Percentiles rank a stretch among this genome's conserved stretches.
phyloP scores from a whole-genome alignment of 148 eudicot genomes.

The Heliosperma pusillum region DNA sequence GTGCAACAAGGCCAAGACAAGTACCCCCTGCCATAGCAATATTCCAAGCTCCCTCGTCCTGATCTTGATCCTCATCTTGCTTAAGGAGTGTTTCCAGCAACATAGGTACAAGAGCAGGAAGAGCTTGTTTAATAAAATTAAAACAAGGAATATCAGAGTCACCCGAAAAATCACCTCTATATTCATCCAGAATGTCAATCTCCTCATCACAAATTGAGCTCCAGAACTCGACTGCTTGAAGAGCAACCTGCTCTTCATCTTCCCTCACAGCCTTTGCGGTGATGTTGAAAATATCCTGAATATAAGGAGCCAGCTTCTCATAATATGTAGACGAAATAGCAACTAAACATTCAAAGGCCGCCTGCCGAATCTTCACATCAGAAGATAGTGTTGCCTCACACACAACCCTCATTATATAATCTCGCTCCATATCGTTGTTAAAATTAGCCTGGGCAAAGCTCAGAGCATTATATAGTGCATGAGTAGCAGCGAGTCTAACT shows the following conservation, averaged over 20 bases:
- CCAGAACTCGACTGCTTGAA: constrained; percentile 95
- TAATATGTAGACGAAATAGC: constrained; percentile 84
- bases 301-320: constrained; percentile 85
- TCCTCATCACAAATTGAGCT: constrained; percentile 46
- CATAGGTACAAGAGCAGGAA: constrained; percentile 89
- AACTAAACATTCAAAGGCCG: constrained; percentile 93
- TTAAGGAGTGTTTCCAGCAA: constrained; percentile 84
- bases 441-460: constrained; percentile 95
- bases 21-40: constrained; percentile 98
- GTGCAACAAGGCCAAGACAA: constrained; percentile 90
- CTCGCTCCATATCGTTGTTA: constrained; percentile 86
- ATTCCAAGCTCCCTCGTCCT: constrained; percentile 98
- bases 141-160: constrained; percentile 90
- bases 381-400: constrained; percentile 82
- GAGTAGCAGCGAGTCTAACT: constrained; percentile 90
- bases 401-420: constrained; percentile 89
- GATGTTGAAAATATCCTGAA: constrained; percentile 80
- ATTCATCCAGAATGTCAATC: constrained; percentile 77
- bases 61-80: constrained; percentile 97
- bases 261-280: constrained; percentile 91
- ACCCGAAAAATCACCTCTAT: constrained; percentile 77
- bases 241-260: constrained; percentile 92
- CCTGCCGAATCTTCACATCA: constrained; percentile 86
- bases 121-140: constrained; percentile 88
- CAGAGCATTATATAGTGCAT: constrained; percentile 81